phyloP scores from a whole-genome alignment of 768 basidiomycete genomes.

The Leucocoprinus birnbaumii region DNA sequence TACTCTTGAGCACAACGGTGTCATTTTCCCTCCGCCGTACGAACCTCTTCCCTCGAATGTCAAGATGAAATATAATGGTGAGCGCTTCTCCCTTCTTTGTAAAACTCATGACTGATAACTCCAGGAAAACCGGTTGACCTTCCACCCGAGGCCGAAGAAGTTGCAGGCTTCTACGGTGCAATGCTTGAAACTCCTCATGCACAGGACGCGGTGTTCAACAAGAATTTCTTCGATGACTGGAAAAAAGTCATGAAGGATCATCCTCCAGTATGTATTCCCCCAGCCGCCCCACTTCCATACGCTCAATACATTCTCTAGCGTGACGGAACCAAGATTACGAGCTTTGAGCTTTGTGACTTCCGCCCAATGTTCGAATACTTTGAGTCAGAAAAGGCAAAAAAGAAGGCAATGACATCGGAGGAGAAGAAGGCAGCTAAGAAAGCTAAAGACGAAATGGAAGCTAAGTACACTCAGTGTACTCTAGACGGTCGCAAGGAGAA shows the following conservation, averaged over 20 bases:
- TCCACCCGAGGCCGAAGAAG: conserved; percentile 88
- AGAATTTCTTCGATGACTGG: conserved; percentile 96
- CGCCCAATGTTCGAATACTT: conserved; percentile 92
- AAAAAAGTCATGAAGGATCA: conserved; percentile 68
- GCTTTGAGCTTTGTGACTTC: conserved; percentile 87
- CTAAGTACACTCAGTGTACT: conserved; percentile 80
- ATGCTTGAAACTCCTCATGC: conserved; percentile 93
- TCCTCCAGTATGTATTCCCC: conserved; percentile 67
- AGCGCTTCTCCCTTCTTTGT: conserved; percentile 19
- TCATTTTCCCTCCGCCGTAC: conserved; percentile 95
- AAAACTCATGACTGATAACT: conserved; percentile 5
- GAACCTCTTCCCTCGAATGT: conserved; percentile 76
- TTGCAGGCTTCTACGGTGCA: conserved; percentile 93
- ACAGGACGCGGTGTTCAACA: conserved; percentile 82
- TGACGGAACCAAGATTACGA: conserved; percentile 70
- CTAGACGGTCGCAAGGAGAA: conserved; percentile 98
- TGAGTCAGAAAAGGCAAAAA: conserved; percentile 89
- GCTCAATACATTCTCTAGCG: conserved; percentile 36
- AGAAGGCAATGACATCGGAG: conserved; percentile 78
- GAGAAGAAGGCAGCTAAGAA: conserved; percentile 94
- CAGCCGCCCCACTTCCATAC: background rate
- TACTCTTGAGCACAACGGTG: conserved; percentile 92
- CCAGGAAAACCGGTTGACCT: conserved; percentile 78
- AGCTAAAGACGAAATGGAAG: conserved; percentile 79
- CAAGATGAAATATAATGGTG: conserved; percentile 96